Conservation (phyloP, 2,329 filamentous ascomycete species). For the Lasiodiplodia sp. region DNA sequence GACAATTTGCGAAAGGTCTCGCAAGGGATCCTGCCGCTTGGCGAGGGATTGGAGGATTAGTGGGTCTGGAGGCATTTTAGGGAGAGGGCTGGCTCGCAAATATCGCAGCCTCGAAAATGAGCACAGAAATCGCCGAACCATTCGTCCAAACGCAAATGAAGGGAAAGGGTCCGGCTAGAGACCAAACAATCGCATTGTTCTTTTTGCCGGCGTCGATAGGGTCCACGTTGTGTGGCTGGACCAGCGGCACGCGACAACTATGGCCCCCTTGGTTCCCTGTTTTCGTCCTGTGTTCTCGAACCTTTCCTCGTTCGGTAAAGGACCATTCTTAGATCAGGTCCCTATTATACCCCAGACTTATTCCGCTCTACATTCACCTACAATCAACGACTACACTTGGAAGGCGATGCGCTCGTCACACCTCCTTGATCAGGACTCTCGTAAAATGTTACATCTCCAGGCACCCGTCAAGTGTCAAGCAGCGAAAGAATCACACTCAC, state of each 20-base stretch:
- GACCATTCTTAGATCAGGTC: neutral
- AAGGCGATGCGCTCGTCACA: no score
- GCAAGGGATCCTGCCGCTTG: neutral
- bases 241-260: slow-evolving; percentile 3
- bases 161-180: neutral
- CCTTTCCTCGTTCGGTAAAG: slow-evolving; percentile 13
- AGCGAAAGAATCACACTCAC: neutral
- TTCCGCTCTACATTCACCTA: neutral
- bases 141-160: neutral
- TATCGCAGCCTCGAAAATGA: neutral
- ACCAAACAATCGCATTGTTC: neutral
- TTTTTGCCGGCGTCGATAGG: neutral
- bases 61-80: neutral
- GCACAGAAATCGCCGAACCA: neutral
- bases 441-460: no score
- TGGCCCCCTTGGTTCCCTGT: neutral
- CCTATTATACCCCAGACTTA: slow-evolving; percentile 3
- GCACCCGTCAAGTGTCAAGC: no score
- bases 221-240: slow-evolving; percentile 15
- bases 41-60: neutral
- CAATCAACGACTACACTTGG: neutral
- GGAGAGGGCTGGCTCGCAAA: neutral
- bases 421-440: no score
- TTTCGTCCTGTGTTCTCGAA: slow-evolving; percentile 13
- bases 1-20: neutral